Base-by-base conservation (phyloP, 345 rosid genomes). In the Lepidium didymum region DNA sequence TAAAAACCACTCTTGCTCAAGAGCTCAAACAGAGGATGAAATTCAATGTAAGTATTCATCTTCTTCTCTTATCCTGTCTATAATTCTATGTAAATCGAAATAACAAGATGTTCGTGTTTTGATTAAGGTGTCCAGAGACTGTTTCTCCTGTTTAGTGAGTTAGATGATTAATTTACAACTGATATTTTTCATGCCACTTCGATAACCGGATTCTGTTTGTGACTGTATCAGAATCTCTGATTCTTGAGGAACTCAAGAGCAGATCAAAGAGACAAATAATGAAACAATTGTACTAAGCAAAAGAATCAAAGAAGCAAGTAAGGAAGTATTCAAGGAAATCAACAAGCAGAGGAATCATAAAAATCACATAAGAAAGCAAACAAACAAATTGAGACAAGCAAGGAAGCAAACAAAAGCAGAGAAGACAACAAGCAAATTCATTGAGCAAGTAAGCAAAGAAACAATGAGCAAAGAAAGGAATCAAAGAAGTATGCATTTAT, bases 211-310 rank as follows among this genome's bases (percentile, higher is more conserved):
- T 88, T 73, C 65, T 87, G 81, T 88, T 87, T 78, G 69, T 88
- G 69, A 88, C 90, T 6, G 96, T 90, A 13, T 93, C 98, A 13
- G 91, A 90, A 64, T 90, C 96, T 49, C 98, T 96, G 3, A 74
- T 83, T 69, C 56, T 86, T 51, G 92, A 84, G 38, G 77, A 47
- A 15, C 58, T 93, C 56, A 1, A 86, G 62, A 72, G 55, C 33
- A 29, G 6, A 6, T 29, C 7, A 6, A 29, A 29, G 33, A 29
- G 7, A 29, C 7, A 29, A 0, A 29, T 1, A 29, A 29, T 29
- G 27, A 3, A 23, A 23, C 3, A 23, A 23, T 23, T 23, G 3
- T 23, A 23, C 27, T 23, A 23, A 23, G 27, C 33, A 29, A 29
- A 29, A 0, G 31, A 4, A 27, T 4, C 1, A 29, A 27, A 5